Percentiles rank a stretch among this genome's conserved stretches.
These are phyloP conservation scores for Blastobotrys serpentis DNA, from an alignment of 1,139 yeast genomes.

Conservation along the genomic window DNA sequence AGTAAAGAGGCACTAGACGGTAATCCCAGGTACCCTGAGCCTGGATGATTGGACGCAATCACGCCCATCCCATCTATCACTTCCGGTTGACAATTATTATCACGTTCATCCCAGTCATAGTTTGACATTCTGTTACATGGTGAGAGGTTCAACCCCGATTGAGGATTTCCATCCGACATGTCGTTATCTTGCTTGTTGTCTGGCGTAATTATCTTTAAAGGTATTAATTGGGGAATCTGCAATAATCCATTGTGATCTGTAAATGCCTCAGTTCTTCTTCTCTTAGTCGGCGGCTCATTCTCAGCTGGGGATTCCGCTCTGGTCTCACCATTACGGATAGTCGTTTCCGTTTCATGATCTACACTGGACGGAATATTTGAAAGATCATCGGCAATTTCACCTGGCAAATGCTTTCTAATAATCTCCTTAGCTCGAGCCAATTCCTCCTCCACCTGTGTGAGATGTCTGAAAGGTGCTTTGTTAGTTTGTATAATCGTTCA, in stretches of 20 bases:
- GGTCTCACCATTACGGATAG: not conserved
- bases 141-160: not conserved
- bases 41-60: not conserved
- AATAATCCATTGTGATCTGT: not conserved
- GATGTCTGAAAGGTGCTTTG: not conserved
- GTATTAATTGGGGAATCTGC: conserved; percentile 7
- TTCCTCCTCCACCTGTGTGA: conserved; percentile 7
- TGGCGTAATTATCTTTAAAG: not conserved
- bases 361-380: not conserved
- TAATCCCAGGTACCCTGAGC: conserved; percentile 5
- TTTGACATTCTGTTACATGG: not conserved
- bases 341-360: not conserved
- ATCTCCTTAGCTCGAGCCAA: not conserved
- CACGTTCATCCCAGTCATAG: conserved; percentile 8
- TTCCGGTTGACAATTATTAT: not conserved
- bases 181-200: not conserved
- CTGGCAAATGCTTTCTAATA: not conserved
- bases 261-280: not conserved
- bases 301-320: not conserved
- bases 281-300: not conserved
- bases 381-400: not conserved
- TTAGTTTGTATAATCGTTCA: not conserved
- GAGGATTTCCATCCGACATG: not conserved
- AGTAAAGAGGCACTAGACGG: not conserved
- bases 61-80: not conserved